phyloP scores from a whole-genome alignment of 1,284 basidiomycete species.

The Rhizopogon parksii region DNA sequence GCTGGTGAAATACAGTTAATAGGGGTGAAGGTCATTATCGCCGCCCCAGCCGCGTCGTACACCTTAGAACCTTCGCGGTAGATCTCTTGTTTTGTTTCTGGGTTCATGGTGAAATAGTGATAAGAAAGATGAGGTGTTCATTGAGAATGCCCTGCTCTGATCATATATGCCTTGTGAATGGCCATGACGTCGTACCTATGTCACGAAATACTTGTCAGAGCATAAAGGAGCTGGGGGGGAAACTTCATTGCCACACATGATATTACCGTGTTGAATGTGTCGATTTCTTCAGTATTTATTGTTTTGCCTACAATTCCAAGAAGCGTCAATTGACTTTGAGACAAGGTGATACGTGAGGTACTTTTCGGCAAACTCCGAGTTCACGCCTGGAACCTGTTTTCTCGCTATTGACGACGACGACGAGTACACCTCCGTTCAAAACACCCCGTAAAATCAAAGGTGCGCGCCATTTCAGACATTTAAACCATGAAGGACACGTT shows the following conservation, averaged over 20 bases:
- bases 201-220: background rate
- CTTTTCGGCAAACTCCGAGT: constrained; percentile 24
- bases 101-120: constrained; percentile 11
- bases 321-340: background rate
- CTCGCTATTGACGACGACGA: constrained; percentile 30
- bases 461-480: constrained; percentile 9
- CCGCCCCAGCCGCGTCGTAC: constrained; percentile 30
- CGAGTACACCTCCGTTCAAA: constrained; percentile 26
- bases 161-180: background rate
- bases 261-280: too few species aligned
- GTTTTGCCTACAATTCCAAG: background rate
- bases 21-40: constrained; percentile 40
- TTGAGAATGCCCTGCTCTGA: background rate
- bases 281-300: too few species aligned
- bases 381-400: constrained; percentile 11
- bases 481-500: background rate
- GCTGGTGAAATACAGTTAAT: constrained; percentile 41
- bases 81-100: constrained; percentile 6
- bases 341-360: background rate
- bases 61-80: constrained; percentile 5
- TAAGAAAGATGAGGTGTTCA: background rate
- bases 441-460: constrained; percentile 17
- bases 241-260: too few species aligned
- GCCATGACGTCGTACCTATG: constrained; percentile 4
- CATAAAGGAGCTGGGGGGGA: background rate